Conservation (phyloP, 2,329 filamentous ascomycete genomes). For the Ascochyta fabae region DNA sequence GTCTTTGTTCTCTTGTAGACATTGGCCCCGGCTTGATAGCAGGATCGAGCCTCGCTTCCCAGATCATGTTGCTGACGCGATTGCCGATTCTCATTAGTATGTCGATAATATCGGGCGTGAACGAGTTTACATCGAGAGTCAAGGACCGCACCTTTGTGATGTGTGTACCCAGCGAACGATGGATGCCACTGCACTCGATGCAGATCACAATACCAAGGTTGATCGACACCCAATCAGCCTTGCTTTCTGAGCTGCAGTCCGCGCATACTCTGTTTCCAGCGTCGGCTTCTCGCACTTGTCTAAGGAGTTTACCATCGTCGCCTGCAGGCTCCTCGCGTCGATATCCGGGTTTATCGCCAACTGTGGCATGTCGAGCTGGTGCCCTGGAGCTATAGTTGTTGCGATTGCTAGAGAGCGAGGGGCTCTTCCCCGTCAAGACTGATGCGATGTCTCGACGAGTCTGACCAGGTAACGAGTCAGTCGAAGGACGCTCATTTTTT, state of each 20-base stretch:
- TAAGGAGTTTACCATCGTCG: constrained; percentile 83
- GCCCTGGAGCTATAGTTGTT: constrained; percentile 59
- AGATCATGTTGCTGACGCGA: constrained; percentile 93
- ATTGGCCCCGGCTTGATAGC: constrained; percentile 74
- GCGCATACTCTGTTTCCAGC: constrained; percentile 94
- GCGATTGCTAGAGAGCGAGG: constrained; percentile 68
- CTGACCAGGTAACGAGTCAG: constrained; percentile 62
- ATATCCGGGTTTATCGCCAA: constrained; percentile 81
- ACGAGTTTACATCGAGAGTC: constrained; percentile 93
- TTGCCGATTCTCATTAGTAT: constrained; percentile 91
- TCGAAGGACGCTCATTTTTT: constrained; percentile 55
- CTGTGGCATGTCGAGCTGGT: constrained; percentile 85
- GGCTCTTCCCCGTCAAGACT: constrained; percentile 89
- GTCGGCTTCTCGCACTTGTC: constrained; percentile 86
- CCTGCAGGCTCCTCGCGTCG: constrained; percentile 75
- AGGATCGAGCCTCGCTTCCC: constrained; percentile 84
- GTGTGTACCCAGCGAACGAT: constrained; percentile 93
- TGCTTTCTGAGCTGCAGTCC: constrained; percentile 88
- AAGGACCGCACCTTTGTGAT: constrained; percentile 97
- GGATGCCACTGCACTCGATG: constrained; percentile 97
- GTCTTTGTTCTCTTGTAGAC: constrained; percentile 84
- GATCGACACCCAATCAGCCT: constrained; percentile 99
- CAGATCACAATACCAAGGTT: constrained; percentile 96
- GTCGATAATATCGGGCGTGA: constrained; percentile 96
- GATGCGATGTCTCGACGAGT: constrained; percentile 88